Evolutionary conservation across 805 yeast genomes (phyloP).

Genomic region (Martiniozyma abietophila): DNA sequence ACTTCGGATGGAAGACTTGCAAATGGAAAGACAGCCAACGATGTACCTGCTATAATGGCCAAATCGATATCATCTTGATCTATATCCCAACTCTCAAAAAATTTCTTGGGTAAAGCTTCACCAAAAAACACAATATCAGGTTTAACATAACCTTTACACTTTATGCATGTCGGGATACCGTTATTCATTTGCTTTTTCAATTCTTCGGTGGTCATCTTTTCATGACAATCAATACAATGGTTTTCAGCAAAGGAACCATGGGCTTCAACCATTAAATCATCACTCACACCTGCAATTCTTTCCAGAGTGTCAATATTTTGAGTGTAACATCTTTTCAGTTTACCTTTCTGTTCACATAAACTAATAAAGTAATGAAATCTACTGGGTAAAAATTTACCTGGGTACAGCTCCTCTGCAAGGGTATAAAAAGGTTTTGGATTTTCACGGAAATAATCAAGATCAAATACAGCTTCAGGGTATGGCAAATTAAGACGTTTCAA

Average conservation of each 20-base stretch:
- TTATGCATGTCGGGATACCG: constrained; percentile 43
- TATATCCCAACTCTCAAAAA: constrained; percentile 62
- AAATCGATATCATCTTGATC: constrained; percentile 46
- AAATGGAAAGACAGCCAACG: constrained; percentile 84
- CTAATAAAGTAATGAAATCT: constrained; percentile 67
- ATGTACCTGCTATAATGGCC: constrained; percentile 87
- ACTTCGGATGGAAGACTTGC: constrained; percentile 72
- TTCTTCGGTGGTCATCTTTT: constrained; percentile 39
- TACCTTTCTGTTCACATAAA: constrained; percentile 53
- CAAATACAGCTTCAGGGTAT: constrained; percentile 93
- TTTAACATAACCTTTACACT: constrained; percentile 71
- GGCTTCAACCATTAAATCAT: constrained; percentile 69
- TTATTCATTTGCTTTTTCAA: constrained; percentile 32
- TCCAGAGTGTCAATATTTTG: constrained; percentile 94
- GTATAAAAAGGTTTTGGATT: constrained; percentile 80
- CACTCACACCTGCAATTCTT: constrained; percentile 67
- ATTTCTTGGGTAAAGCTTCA: constrained; percentile 65
- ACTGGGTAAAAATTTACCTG: constrained; percentile 81
- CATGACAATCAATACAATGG: constrained; percentile 71
- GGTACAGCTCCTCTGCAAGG: constrained; percentile 76
- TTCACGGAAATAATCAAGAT: constrained; percentile 67
- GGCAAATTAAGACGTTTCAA: constrained; percentile 67
- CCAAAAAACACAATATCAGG: constrained; percentile 96
- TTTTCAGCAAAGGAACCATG: constrained; percentile 88
- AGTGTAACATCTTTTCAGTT: constrained; percentile 66